Evolutionary conservation across 768 basidiomycete species (phyloP).

Genomic region (Lentinula guzmanii): DNA sequence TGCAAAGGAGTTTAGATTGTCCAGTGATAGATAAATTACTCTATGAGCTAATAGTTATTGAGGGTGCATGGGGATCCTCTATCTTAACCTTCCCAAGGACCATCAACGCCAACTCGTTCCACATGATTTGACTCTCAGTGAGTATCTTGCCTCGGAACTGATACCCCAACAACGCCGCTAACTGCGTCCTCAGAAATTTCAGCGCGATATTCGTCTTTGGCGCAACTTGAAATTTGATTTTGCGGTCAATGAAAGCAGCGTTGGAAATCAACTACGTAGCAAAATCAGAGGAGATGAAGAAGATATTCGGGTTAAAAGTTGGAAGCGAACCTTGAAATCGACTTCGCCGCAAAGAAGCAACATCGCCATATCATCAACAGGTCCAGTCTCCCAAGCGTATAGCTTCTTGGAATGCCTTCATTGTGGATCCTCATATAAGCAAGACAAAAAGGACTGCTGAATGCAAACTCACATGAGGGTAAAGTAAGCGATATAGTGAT

Average conservation of each 20-base stretch:
- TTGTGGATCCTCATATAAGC: not conserved
- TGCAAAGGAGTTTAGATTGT: not conserved
- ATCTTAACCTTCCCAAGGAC: conserved; percentile 51
- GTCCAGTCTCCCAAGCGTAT: conserved; percentile 91
- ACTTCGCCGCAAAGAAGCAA: conserved; percentile 84
- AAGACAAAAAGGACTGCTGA: not conserved
- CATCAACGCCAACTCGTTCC: conserved; percentile 68
- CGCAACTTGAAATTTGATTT: conserved; percentile 64
- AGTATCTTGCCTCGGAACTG: conserved; percentile 63
- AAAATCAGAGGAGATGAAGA: not conserved
- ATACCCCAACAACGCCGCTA: conserved; percentile 52
- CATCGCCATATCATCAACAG: conserved; percentile 78
- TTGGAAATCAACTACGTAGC: conserved; percentile 60
- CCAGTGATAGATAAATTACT: not conserved
- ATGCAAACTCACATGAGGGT: conserved; percentile 66
- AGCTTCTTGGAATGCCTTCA: conserved; percentile 88
- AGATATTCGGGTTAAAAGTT: not conserved
- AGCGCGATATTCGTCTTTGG: conserved; percentile 76
- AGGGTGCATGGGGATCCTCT: conserved; percentile 16
- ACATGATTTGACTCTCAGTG: conserved; percentile 50
- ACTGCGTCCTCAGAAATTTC: conserved; percentile 66
- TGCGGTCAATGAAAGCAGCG: conserved; percentile 76
- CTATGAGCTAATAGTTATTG: not conserved
- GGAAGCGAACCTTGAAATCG: conserved; percentile 64
- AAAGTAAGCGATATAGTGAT: conserved; percentile 81